Percentiles rank a stretch among this genome's conserved stretches.
phyloP scores from a whole-genome alignment of 345 rosid genomes.

The Gossypium raimondii region DNA sequence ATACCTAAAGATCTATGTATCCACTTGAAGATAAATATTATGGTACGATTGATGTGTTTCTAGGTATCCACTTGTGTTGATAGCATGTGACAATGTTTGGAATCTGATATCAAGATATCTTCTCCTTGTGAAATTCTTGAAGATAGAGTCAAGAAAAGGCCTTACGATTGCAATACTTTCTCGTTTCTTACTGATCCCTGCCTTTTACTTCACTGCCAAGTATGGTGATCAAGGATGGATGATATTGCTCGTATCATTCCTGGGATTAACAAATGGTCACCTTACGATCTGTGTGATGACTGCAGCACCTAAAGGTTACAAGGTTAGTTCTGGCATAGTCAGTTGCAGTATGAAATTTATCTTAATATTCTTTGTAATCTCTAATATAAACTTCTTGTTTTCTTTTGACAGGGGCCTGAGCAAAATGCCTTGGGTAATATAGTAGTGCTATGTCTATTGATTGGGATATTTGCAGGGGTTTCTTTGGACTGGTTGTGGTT shows the following conservation, averaged over 20 bases:
- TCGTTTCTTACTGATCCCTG: constrained; percentile 61
- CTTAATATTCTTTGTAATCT: not conserved
- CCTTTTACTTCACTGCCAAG: constrained; percentile 50
- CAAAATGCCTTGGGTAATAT: constrained; percentile 87
- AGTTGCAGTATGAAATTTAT: not conserved
- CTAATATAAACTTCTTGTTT: not conserved
- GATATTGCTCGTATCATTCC: constrained; percentile 46
- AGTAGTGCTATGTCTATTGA: constrained; percentile 49
- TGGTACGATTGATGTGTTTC: not conserved
- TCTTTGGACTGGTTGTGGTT: constrained; percentile 84
- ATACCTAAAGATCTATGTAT: too few species aligned
- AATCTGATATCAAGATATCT: constrained; percentile 64
- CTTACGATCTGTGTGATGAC: constrained; percentile 82
- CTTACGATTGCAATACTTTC: constrained; percentile 47
- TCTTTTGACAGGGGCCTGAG: constrained; percentile 70
- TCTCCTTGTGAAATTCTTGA: constrained; percentile 49
- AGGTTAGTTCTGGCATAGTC: constrained; percentile 39
- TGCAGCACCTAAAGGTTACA: constrained; percentile 79
- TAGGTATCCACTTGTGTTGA: constrained; percentile 70
- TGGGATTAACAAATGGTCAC: constrained; percentile 4
- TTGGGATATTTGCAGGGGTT: constrained; percentile 51
- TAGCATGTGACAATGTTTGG: constrained; percentile 60
- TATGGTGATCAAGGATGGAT: constrained; percentile 91
- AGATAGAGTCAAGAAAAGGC: constrained; percentile 67
- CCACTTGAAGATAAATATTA: not conserved